Evolutionary conservation across 805 yeast genomes (phyloP).

Genomic region (Peterozyma xylosa): DNA sequence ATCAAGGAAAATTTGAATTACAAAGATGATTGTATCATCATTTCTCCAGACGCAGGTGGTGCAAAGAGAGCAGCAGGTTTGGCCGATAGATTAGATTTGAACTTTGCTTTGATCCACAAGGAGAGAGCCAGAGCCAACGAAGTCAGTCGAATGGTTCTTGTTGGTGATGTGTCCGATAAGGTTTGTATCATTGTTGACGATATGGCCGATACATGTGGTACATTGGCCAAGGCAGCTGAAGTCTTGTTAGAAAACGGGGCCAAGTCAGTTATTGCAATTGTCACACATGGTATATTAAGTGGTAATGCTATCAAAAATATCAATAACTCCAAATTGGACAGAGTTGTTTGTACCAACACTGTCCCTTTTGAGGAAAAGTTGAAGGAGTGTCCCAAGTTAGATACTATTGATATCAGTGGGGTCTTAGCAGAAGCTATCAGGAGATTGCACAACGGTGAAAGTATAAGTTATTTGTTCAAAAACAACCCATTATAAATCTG

Average conservation of each 20-base stretch:
- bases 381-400: conserved; percentile 52
- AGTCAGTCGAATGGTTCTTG: conserved; percentile 77
- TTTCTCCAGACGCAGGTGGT: conserved; percentile 89
- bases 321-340: conserved; percentile 58
- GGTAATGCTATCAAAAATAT: conserved; percentile 69
- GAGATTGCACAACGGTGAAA: conserved; percentile 82
- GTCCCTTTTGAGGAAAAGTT: conserved; percentile 68
- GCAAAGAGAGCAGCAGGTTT: conserved; percentile 84
- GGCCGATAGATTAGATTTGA: conserved; percentile 72
- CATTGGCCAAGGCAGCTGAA: conserved; percentile 77
- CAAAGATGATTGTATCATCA: conserved; percentile 54
- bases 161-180: conserved; percentile 75
- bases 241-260: conserved; percentile 63
- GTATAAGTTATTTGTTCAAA: conserved; percentile 71
- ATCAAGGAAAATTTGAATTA: conserved; percentile 54
- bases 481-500: conserved; percentile 17
- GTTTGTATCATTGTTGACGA: conserved; percentile 77
- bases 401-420: conserved; percentile 63
- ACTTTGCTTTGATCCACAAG: conserved; percentile 79
- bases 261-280: conserved; percentile 69
- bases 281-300: conserved; percentile 74
- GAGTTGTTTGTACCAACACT: conserved; percentile 73
- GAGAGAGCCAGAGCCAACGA: conserved; percentile 81
- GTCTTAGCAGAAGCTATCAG: conserved; percentile 77
- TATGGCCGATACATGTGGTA: conserved; percentile 89